Evolutionary conservation across 768 basidiomycete genomes (phyloP).

Genomic region (Agrocybe praecox): DNA sequence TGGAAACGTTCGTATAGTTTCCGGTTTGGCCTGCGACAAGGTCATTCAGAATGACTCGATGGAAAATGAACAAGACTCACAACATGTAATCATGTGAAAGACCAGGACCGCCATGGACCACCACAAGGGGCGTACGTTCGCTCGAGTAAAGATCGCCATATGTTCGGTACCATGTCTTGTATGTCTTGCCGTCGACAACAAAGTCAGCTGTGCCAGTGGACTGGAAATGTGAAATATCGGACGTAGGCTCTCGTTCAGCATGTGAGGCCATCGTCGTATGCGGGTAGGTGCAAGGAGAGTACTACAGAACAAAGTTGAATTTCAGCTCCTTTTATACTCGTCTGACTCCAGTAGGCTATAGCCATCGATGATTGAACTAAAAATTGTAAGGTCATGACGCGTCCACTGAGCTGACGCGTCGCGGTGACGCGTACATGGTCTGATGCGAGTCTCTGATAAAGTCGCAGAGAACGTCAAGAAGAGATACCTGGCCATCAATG

Average conservation of each 20-base stretch:
- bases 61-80: not conserved
- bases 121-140: conserved; percentile 41
- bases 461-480: not conserved
- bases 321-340: too few species aligned
- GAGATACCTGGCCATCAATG: too few species aligned
- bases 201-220: conserved; percentile 15
- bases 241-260: not conserved
- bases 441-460: not conserved
- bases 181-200: conserved; percentile 14
- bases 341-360: too few species aligned
- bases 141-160: conserved; percentile 40
- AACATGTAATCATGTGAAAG: conserved; percentile 45
- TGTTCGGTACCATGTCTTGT: conserved; percentile 54
- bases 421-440: not conserved
- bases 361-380: not conserved
- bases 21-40: not conserved
- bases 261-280: not conserved
- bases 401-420: not conserved
- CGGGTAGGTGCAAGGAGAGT: too few species aligned
- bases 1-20: conserved; percentile 1
- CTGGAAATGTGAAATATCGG: not conserved
- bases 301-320: too few species aligned
- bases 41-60: not conserved
- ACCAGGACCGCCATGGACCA: conserved; percentile 59
- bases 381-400: not conserved